phyloP scores from a whole-genome alignment of 2,329 filamentous ascomycete genomes.

The Aspergillus brunneoviolaceus region DNA sequence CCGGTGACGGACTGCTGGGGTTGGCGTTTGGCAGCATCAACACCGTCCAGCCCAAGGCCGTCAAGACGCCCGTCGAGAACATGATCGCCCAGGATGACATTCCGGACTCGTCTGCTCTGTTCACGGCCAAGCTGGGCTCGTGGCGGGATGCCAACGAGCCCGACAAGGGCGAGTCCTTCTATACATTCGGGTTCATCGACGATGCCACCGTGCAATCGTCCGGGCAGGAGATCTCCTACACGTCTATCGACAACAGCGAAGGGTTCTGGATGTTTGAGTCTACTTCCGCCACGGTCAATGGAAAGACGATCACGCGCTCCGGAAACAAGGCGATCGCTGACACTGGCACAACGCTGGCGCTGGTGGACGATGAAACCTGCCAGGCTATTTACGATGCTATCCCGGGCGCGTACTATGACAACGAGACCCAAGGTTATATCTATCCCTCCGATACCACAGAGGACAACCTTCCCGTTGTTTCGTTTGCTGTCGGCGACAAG shows the following conservation, averaged over 20 bases:
- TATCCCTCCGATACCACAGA: constrained; percentile 57
- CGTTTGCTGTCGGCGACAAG: constrained; percentile 62
- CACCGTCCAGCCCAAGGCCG: constrained; percentile 55
- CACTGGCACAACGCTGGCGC: constrained; percentile 67
- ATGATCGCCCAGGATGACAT: constrained; percentile 62
- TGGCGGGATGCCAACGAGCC: constrained; percentile 51
- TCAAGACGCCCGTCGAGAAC: constrained; percentile 66
- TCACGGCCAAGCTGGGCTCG: constrained; percentile 64
- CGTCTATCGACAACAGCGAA: constrained; percentile 60
- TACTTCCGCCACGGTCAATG: constrained; percentile 57
- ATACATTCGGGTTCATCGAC: constrained; percentile 73
- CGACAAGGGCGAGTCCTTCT: constrained; percentile 54
- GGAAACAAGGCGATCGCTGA: constrained; percentile 69
- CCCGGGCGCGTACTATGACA: constrained; percentile 59
- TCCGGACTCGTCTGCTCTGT: constrained; percentile 55
- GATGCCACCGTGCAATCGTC: constrained; percentile 57
- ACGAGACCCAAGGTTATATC: constrained; percentile 60
- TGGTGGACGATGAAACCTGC: constrained; percentile 62
- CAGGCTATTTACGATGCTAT: constrained; percentile 65
- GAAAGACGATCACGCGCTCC: constrained; percentile 49
- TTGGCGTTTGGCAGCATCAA: constrained; percentile 66
- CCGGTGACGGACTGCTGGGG: constrained; percentile 65
- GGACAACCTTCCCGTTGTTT: constrained; percentile 59
- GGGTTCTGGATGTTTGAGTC: constrained; percentile 70
- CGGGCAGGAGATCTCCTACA: constrained; percentile 58